A percentile compares a stretch with the other conserved stretches of the same genome.
Conservation (phyloP, 331 rosid species). For the Pyrus hybrid region DNA sequence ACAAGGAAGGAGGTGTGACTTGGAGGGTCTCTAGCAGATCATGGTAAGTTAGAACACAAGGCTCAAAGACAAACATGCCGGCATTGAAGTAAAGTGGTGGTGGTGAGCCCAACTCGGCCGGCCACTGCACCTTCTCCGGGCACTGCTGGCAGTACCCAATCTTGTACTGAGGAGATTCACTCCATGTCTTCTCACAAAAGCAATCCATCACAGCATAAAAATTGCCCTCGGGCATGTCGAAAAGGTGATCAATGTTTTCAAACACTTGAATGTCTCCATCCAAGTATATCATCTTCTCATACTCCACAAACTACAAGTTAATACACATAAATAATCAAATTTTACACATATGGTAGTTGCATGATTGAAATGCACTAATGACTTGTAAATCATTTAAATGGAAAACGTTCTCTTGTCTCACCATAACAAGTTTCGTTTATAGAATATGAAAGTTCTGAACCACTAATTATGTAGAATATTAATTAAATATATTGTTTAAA, state of each 20-base stretch:
- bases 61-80: conserved; percentile 44
- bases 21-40: conserved; percentile 24
- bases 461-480: too few relatives aligned
- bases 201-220: conserved; percentile 52
- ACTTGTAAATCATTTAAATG: too few relatives aligned
- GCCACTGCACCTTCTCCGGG: conserved; percentile 40
- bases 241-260: conserved; percentile 38
- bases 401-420: too few relatives aligned
- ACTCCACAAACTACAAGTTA: conserved; percentile 35
- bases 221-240: conserved; percentile 30
- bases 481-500: too few relatives aligned
- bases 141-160: conserved; percentile 49
- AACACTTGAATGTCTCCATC: conserved; percentile 51
- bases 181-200: conserved; percentile 48
- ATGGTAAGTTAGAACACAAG: conserved; percentile 14
- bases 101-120: conserved; percentile 25
- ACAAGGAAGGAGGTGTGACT: conserved; percentile 25
- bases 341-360: too few relatives aligned
- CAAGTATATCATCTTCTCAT: conserved; percentile 39
- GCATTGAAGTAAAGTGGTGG: conserved; percentile 51
- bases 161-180: conserved; percentile 24
- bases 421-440: too few relatives aligned
- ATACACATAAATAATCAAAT: not conserved
- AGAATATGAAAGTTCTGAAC: too few relatives aligned
- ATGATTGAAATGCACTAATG: too few relatives aligned